A percentile compares a stretch with the other conserved stretches of the same genome.
These are phyloP conservation scores for Puccinia brachypodii DNA, from an alignment of 1,284 basidiomycete species.

Conservation along the genomic window DNA sequence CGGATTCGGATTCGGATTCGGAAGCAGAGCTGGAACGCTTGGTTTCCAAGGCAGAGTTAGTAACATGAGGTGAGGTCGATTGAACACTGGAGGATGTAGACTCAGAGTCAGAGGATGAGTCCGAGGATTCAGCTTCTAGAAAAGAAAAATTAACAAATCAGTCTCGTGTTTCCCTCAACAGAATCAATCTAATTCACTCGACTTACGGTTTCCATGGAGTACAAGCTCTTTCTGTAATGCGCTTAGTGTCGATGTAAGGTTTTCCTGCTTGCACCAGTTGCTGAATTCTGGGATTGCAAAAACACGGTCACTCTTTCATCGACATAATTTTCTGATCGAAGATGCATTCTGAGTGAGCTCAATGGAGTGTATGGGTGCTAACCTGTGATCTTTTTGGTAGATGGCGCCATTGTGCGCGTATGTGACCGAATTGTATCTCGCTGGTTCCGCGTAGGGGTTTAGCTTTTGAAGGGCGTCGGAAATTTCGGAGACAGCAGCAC, in stretches of 20 bases:
- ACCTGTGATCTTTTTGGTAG: background rate
- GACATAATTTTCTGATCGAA: background rate
- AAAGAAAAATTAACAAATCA: background rate
- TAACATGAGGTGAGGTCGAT: background rate
- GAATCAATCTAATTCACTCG: background rate
- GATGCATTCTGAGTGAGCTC: background rate
- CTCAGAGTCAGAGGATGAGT: background rate
- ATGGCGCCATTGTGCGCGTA: background rate
- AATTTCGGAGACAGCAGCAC: background rate
- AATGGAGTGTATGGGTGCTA: background rate
- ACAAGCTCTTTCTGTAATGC: constrained; percentile 7
- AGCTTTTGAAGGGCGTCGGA: background rate
- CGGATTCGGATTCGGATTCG: constrained; percentile 6
- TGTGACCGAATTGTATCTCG: too few relatives aligned
- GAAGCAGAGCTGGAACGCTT: background rate
- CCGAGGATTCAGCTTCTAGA: background rate
- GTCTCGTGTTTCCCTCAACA: background rate
- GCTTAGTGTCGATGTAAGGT: background rate
- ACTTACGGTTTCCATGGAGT: background rate
- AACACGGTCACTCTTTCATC: background rate
- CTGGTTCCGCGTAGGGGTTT: too few relatives aligned
- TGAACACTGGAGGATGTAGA: background rate
- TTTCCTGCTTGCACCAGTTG: constrained; percentile 3
- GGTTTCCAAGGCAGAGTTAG: background rate
- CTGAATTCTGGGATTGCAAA: background rate